These are phyloP conservation scores for Dioscorea dumetorum DNA, from an alignment of 106 monocot species.

Conservation along the genomic window DNA sequence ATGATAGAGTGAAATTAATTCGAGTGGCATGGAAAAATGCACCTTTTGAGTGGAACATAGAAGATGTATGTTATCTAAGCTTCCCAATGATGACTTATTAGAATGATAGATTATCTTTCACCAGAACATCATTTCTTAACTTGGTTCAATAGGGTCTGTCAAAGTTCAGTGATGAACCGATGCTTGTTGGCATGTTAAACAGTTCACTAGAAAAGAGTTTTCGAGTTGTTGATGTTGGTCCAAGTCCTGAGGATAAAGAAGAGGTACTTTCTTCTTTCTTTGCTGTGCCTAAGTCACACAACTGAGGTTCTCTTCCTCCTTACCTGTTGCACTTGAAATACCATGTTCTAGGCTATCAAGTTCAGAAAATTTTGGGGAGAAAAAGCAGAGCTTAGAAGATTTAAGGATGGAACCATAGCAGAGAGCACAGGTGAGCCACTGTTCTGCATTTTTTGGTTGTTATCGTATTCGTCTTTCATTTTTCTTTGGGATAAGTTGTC, in stretches of 20 bases:
- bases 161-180: conserved; percentile 58
- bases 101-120: conserved; percentile 9
- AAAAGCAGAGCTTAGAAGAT: conserved; percentile 84
- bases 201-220: conserved; percentile 59
- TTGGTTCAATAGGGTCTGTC: conserved; percentile 56
- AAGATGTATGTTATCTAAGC: conserved; percentile 44
- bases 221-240: conserved; percentile 76
- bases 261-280: conserved; percentile 38
- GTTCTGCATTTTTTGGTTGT: background rate
- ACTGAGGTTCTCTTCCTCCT: no score
- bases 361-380: conserved; percentile 98
- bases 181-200: conserved; percentile 62
- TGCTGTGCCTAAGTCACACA: no score
- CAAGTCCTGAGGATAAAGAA: conserved; percentile 64
- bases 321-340: background rate
- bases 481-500: background rate
- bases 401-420: conserved; percentile 84
- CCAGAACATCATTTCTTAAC: background rate
- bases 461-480: background rate
- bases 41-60: conserved; percentile 67
- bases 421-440: conserved; percentile 73
- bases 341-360: conserved; percentile 39
- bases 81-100: background rate
- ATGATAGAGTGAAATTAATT: conserved; percentile 69
- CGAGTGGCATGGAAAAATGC: conserved; percentile 63